A percentile compares a stretch with the other conserved stretches of the same genome.
These are phyloP conservation scores for Stagonosporopsis vannaccii DNA, from an alignment of 2,329 filamentous ascomycete genomes.

Conservation along the genomic window DNA sequence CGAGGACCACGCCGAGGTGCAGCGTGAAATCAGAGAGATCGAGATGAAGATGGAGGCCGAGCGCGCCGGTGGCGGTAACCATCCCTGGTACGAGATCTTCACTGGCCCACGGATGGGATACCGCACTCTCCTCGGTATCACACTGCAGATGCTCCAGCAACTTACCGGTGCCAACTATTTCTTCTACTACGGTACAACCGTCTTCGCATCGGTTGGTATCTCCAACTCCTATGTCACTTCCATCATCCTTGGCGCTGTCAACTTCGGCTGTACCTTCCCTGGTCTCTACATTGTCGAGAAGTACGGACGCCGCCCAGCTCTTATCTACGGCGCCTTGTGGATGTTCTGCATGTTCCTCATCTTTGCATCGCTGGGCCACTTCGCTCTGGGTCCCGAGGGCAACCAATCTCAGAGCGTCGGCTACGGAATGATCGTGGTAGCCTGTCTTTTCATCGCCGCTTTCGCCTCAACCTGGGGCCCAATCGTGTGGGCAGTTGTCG, in stretches of 20 bases:
- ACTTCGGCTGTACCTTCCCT: conserved; percentile 57
- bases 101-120: conserved; percentile 71
- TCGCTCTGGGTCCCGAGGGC: conserved; percentile 48
- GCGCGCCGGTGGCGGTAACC: conserved; percentile 45
- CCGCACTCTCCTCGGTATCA: conserved; percentile 67
- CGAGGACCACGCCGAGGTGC: conserved; percentile 62
- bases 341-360: conserved; percentile 66
- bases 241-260: conserved; percentile 58
- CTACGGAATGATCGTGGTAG: conserved; percentile 70
- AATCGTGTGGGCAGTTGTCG: conserved; percentile 73
- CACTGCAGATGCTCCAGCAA: conserved; percentile 71
- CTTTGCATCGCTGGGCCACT: conserved; percentile 57
- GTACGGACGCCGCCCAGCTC: conserved; percentile 54
- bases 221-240: conserved; percentile 55
- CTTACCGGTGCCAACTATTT: conserved; percentile 74
- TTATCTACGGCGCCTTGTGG: conserved; percentile 56
- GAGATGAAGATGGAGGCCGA: conserved; percentile 64
- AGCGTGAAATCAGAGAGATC: conserved; percentile 63
- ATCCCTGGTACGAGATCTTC: conserved; percentile 65
- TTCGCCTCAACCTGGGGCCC: conserved; percentile 76
- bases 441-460: conserved; percentile 71
- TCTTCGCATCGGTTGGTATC: conserved; percentile 53
- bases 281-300: conserved; percentile 58
- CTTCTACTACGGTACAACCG: conserved; percentile 54
- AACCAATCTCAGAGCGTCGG: conserved; percentile 56